Evolutionary conservation across 2,329 filamentous ascomycete genomes (phyloP).

Genomic region (Calonectria pseudoturangicola): DNA sequence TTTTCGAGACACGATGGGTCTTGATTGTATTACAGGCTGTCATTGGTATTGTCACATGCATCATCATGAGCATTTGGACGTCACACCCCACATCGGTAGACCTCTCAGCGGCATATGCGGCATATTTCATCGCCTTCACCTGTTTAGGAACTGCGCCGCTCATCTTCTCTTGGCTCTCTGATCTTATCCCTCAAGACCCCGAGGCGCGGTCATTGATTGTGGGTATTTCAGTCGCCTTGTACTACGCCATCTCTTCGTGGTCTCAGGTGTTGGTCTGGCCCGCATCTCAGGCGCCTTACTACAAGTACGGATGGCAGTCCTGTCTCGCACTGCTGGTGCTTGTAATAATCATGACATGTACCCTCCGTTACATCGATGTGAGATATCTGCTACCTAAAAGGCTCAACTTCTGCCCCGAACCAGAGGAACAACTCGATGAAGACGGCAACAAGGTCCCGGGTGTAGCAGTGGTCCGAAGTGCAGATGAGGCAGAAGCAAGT

Average conservation of each 20-base stretch:
- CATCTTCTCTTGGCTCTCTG: conserved; percentile 58
- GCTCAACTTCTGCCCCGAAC: conserved; percentile 14
- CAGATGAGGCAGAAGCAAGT: neutral
- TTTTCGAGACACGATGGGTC: conserved; percentile 69
- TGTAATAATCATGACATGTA: conserved; percentile 37
- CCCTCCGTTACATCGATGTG: conserved; percentile 35
- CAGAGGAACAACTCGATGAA: conserved; percentile 10
- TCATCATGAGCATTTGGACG: conserved; percentile 73
- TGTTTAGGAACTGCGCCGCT: conserved; percentile 66
- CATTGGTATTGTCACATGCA: conserved; percentile 68
- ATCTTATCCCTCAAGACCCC: conserved; percentile 38
- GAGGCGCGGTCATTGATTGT: conserved; percentile 38
- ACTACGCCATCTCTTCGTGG: conserved; percentile 41
- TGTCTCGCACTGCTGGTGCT: conserved; percentile 34
- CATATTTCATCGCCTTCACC: conserved; percentile 69
- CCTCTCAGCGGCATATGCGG: conserved; percentile 68
- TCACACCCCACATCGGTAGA: conserved; percentile 64
- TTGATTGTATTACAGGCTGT: conserved; percentile 68
- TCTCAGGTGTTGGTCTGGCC: conserved; percentile 41
- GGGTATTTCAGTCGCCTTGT: conserved; percentile 33
- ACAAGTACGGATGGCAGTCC: conserved; percentile 40
- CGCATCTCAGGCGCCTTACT: conserved; percentile 40
- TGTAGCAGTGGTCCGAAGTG: neutral
- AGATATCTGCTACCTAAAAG: conserved; percentile 29
- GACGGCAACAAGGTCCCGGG: conserved; percentile 3